Percentiles rank a stretch among this genome's conserved stretches.
Evolutionary conservation across 306 rosid genomes (phyloP).

Genomic region (Medicago arabica): DNA sequence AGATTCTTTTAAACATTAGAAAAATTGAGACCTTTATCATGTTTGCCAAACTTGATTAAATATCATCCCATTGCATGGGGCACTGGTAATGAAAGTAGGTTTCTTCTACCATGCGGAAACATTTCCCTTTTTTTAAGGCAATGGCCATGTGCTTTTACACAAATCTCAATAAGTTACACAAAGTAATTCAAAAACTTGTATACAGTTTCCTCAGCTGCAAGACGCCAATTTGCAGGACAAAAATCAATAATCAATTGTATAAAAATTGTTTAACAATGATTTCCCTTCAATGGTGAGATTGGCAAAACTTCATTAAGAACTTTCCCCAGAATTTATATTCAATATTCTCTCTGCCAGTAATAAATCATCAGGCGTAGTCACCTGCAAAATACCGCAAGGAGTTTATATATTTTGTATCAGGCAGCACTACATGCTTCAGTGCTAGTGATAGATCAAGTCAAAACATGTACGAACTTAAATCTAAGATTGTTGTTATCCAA

Average conservation of each 20-base stretch:
- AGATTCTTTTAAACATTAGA: slow-evolving; percentile 9
- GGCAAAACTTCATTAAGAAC: slow-evolving; percentile 35
- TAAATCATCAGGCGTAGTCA: slow-evolving; percentile 94
- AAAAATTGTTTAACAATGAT: slow-evolving; percentile 15
- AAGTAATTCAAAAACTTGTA: neutral
- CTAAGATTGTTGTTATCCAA: neutral
- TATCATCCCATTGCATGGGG: slow-evolving; percentile 17
- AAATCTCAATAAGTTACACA: slow-evolving; percentile 20
- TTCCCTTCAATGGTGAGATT: slow-evolving; percentile 32
- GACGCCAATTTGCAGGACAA: slow-evolving; percentile 28
- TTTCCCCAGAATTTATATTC: slow-evolving; percentile 50
- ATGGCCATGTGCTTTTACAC: slow-evolving; percentile 32
- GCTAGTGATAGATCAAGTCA: neutral
- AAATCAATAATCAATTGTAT: neutral
- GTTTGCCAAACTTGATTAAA: slow-evolving; percentile 7
- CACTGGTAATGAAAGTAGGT: slow-evolving; percentile 11
- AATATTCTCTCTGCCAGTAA: slow-evolving; percentile 90
- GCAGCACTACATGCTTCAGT: slow-evolving; percentile 12
- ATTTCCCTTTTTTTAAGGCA: slow-evolving; percentile 38
- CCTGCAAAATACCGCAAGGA: slow-evolving; percentile 62
- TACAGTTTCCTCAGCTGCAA: slow-evolving; percentile 3
- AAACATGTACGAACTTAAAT: slow-evolving; percentile 4
- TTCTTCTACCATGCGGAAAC: slow-evolving; percentile 23
- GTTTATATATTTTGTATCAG: slow-evolving; percentile 25
- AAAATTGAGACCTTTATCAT: neutral